phyloP scores from a whole-genome alignment of 495 filamentous ascomycete species.

The Xylaria palmicola region DNA sequence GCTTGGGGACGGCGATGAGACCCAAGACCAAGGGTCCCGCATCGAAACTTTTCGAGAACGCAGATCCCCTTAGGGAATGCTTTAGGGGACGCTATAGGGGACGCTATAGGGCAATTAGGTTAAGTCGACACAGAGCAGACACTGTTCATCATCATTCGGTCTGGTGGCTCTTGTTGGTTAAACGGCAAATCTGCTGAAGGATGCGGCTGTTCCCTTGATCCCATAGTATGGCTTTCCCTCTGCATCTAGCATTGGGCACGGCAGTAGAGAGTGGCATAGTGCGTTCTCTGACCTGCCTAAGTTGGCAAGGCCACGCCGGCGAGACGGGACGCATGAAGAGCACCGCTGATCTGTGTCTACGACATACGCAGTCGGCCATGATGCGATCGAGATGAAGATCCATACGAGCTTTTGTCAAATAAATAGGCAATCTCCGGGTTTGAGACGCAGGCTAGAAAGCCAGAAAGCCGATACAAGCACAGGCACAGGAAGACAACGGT shows the following conservation, averaged over 20 bases:
- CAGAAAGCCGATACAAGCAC: too few relatives aligned
- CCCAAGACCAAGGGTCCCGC: not conserved
- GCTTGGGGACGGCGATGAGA: conserved; percentile 22
- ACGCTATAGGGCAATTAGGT: conserved; percentile 11
- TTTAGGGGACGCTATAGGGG: too few relatives aligned
- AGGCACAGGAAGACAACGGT: too few relatives aligned
- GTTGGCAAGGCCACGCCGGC: conserved; percentile 11
- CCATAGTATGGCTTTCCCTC: not conserved
- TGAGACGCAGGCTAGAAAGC: too few relatives aligned
- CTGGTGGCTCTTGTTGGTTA: not conserved
- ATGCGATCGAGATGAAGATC: too few relatives aligned
- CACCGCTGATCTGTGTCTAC: conserved; percentile 1
- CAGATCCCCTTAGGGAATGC: not conserved
- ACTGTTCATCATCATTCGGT: not conserved
- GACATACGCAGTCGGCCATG: too few relatives aligned
- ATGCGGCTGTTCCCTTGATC: conserved; percentile 6
- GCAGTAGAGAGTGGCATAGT: not conserved
- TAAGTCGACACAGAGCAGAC: not conserved
- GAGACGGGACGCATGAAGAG: conserved; percentile 12
- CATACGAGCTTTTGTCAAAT: too few relatives aligned
- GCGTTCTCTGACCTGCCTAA: conserved; percentile 12
- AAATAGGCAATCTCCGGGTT: too few relatives aligned
- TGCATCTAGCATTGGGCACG: not conserved
- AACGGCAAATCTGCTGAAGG: not conserved
- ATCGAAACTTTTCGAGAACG: conserved; percentile 8